Evolutionary conservation across 2,329 filamentous ascomycete species (phyloP).

Genomic region (Penicillium sp.): DNA sequence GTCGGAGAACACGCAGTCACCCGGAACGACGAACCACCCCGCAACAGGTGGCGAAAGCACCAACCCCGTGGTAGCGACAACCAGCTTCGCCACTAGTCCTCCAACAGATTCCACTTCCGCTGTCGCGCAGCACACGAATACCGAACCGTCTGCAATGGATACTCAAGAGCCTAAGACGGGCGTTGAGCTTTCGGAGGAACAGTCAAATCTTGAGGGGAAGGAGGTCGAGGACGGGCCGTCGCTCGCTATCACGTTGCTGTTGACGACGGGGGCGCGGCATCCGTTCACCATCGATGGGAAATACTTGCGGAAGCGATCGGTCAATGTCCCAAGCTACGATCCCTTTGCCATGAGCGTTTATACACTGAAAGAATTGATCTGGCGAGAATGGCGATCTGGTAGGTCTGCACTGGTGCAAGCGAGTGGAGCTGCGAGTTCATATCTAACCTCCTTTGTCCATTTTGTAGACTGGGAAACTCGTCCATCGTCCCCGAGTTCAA

Average conservation of each 20-base stretch:
- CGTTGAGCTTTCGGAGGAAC: conserved; percentile 20
- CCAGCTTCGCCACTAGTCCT: conserved; percentile 9
- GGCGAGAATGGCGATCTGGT: conserved; percentile 83
- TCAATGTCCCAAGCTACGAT: conserved; percentile 69
- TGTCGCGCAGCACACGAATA: conserved; percentile 11
- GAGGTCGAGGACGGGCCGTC: conserved; percentile 36
- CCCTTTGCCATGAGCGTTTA: conserved; percentile 90
- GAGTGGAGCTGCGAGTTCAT: background rate
- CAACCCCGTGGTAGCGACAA: conserved; percentile 17
- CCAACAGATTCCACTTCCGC: conserved; percentile 10
- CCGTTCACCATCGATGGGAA: conserved; percentile 85
- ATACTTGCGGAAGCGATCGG: conserved; percentile 75
- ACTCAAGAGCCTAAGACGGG: conserved; percentile 24
- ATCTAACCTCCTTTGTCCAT: conserved; percentile 1
- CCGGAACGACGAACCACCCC: conserved; percentile 17
- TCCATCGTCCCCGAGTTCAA: conserved; percentile 80
- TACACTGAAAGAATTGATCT: conserved; percentile 87
- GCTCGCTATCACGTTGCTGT: conserved; percentile 67
- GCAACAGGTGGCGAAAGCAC: conserved; percentile 22
- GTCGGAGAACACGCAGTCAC: conserved; percentile 12
- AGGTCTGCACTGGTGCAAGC: conserved; percentile 14
- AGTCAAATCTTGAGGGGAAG: conserved; percentile 29
- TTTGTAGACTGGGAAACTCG: conserved; percentile 72
- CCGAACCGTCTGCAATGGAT: conserved; percentile 17
- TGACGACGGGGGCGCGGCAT: conserved; percentile 76